Evolutionary conservation across 441 rosid species (phyloP).

Genomic region (Erodium chrysanthum): DNA sequence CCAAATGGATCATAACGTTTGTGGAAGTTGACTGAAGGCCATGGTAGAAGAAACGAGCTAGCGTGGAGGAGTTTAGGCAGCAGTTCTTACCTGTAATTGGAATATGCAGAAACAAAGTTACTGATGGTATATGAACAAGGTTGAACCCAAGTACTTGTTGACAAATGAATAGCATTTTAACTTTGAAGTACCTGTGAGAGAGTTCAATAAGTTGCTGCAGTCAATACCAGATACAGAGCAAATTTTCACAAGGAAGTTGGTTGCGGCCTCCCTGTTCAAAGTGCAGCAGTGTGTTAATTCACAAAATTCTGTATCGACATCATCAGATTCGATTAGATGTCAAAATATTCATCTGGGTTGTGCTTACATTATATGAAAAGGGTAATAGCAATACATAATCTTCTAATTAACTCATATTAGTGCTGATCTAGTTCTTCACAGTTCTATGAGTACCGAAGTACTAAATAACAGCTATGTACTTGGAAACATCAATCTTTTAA

Average conservation of each 20-base stretch:
- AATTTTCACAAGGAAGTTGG: neutral
- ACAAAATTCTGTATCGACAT: neutral
- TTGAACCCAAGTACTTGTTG: neutral
- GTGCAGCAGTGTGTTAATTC: neutral
- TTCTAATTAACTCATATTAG: neutral
- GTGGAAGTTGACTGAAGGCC: constrained; percentile 6
- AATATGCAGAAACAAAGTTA: neutral
- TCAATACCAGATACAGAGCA: neutral
- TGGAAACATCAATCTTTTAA: neutral
- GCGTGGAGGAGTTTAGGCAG: constrained; percentile 6
- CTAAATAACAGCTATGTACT: neutral
- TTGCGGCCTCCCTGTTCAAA: constrained; percentile 4
- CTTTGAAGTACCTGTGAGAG: neutral
- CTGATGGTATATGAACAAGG: neutral
- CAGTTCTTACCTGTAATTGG: constrained; percentile 4
- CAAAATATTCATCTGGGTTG: neutral
- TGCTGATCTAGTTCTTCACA: neutral
- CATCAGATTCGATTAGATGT: neutral
- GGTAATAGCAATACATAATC: neutral
- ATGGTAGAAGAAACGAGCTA: neutral
- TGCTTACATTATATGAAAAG: neutral
- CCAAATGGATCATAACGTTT: constrained; percentile 1
- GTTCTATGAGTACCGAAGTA: neutral
- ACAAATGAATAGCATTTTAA: neutral
- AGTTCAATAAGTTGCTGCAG: constrained; percentile 5